A percentile compares a stretch with the other conserved stretches of the same genome.
phyloP scores from a whole-genome alignment of 352 stramenopile genomes.

The Detonula confervacea region DNA sequence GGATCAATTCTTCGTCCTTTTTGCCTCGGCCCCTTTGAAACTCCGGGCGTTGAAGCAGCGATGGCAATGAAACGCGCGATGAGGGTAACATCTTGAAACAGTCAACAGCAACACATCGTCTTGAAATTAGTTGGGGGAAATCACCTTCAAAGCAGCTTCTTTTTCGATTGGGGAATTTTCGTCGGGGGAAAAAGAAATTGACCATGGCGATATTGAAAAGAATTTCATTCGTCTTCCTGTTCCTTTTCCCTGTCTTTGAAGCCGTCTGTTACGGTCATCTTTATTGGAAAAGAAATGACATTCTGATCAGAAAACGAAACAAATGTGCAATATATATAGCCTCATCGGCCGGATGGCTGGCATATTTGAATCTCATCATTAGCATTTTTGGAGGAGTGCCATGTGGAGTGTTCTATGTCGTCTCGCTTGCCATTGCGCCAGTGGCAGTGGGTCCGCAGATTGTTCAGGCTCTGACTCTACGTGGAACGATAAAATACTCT shows the following conservation, averaged over 20 bases:
- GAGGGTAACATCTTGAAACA: too few species aligned
- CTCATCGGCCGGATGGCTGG: slow-evolving; percentile 38
- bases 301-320: slow-evolving; percentile 36
- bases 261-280: slow-evolving; percentile 29
- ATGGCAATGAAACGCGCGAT: too few species aligned
- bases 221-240: slow-evolving; percentile 26
- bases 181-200: not conserved
- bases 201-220: slow-evolving; percentile 4
- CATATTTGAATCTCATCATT: slow-evolving; percentile 42
- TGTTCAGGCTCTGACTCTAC: slow-evolving; percentile 19
- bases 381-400: slow-evolving; percentile 21
- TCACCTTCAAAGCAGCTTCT: too few species aligned
- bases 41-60: too few species aligned
- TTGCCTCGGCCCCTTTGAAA: too few species aligned
- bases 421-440: slow-evolving; percentile 22
- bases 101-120: too few species aligned
- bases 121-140: too few species aligned
- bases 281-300: slow-evolving; percentile 33
- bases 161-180: too few species aligned
- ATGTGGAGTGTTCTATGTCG: slow-evolving; percentile 33
- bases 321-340: slow-evolving; percentile 24
- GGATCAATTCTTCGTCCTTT: too few species aligned
- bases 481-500: slow-evolving; percentile 22
- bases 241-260: slow-evolving; percentile 33
- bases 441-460: slow-evolving; percentile 31